Evolutionary conservation across 106 monocot genomes (phyloP), one percentile per base, ranked within the genome.

Genomic region (Allium sativum): DNA sequence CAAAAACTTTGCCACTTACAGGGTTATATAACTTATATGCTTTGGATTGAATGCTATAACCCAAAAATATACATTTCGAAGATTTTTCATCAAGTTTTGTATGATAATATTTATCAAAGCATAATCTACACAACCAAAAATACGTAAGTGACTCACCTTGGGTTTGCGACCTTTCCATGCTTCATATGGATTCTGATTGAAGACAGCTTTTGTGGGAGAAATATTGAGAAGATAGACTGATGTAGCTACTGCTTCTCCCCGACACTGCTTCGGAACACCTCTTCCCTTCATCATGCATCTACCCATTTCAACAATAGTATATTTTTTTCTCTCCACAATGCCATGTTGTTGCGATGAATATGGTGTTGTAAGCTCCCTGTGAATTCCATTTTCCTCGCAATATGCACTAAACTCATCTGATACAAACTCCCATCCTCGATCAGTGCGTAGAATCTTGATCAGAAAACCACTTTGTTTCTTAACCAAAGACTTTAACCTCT

Each of bases 301-400:
- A 4, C 41, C 65, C 65, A 53, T 52, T 5, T 31, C 31, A 31
- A 31, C 31, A 31, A 31, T 31, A 31, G 31, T 31, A 31, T 31
- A 5, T 3, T 52, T 65, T 52, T 65, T 65, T 22, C 31, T 0
- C 15, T 53, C 53, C 0, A 15, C 41, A 1, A 65, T 17, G 0
- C 14, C 52, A 7, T 65, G 52, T 53, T 65, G 65, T n/a, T 65
- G 9, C 0, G 52, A 40, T n/a, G 58, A 40, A 11, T 58, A 58
- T 15, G 58, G 13, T 13, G 58, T 12, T 3, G 12, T 65, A 2
- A 50, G 17, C 18, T 64, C 41, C 48, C 22, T 53, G 1, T 8
- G 14, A 14, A 52, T 51, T 1, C 65, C 42, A 40, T 53, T 21
- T 11, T 65, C 52, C 42, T 65, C 45, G 15, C 65, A 65, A 53